Conservation (phyloP, 2,329 filamentous ascomycete genomes). For the Hysterium pulicare region DNA sequence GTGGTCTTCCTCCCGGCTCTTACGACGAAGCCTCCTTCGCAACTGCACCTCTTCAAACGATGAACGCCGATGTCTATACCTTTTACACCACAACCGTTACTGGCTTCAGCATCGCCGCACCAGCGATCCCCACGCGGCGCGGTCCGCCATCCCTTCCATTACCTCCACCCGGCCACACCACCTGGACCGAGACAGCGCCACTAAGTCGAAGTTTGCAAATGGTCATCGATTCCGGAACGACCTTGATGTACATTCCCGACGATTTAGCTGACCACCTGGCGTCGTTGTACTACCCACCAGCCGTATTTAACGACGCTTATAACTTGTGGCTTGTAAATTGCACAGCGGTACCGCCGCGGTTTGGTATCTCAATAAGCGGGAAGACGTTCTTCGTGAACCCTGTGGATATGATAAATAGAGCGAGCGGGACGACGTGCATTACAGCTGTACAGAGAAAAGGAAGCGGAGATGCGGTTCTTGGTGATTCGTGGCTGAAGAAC, state of each 20-base stretch:
- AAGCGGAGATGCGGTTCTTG: slow-evolving; percentile 27
- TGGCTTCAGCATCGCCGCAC: slow-evolving; percentile 16
- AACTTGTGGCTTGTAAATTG: background rate
- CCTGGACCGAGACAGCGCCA: background rate
- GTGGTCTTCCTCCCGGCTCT: slow-evolving; percentile 20
- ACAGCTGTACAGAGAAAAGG: slow-evolving; percentile 16
- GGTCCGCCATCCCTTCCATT: background rate
- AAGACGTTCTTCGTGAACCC: slow-evolving; percentile 13
- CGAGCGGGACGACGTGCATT: slow-evolving; percentile 11
- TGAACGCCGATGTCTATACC: slow-evolving; percentile 14
- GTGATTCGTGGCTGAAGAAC: slow-evolving; percentile 45
- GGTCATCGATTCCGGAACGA: slow-evolving; percentile 25
- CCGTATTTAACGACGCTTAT: background rate
- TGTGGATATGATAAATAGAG: slow-evolving; percentile 18
- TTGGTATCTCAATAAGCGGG: slow-evolving; percentile 17
- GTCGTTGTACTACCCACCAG: slow-evolving; percentile 3
- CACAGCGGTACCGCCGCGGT: slow-evolving; percentile 10
- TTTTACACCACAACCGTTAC: slow-evolving; percentile 25
- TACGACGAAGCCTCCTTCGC: slow-evolving; percentile 10
- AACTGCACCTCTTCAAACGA: slow-evolving; percentile 15
- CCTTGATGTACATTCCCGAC: slow-evolving; percentile 22
- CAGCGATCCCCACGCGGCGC: background rate
- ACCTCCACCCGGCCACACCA: background rate
- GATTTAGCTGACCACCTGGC: slow-evolving; percentile 16
- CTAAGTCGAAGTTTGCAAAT: slow-evolving; percentile 4